Evolutionary conservation across 2,329 filamentous ascomycete species (phyloP).

Genomic region (Penicillium sp.): DNA sequence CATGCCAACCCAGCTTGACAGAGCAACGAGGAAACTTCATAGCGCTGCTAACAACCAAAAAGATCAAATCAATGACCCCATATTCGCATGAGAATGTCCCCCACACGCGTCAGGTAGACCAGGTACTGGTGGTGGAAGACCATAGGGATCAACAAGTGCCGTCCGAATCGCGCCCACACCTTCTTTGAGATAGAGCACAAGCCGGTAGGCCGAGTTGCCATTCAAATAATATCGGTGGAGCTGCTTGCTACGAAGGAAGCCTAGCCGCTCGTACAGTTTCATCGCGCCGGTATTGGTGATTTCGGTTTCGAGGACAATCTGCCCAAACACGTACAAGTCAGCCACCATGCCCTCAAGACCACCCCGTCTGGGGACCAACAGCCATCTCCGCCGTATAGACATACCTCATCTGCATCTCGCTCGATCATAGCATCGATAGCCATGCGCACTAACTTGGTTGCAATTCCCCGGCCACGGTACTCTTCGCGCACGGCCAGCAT

Average conservation of each 20-base stretch:
- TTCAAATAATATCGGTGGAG: constrained; percentile 95
- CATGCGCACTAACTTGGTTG: constrained; percentile 80
- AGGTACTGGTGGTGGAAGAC: constrained; percentile 17
- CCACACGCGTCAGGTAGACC: not conserved
- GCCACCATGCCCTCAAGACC: constrained; percentile 6
- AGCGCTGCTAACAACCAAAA: not conserved
- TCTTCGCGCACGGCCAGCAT: constrained; percentile 90
- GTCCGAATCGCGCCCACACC: constrained; percentile 50
- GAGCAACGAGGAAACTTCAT: not conserved
- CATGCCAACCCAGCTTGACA: constrained; percentile 13
- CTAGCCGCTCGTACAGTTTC: constrained; percentile 87
- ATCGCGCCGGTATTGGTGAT: constrained; percentile 88
- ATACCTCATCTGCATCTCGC: constrained; percentile 77
- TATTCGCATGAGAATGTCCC: constrained; percentile 4
- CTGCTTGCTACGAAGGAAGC: constrained; percentile 88
- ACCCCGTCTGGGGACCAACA: not conserved
- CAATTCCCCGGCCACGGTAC: constrained; percentile 82
- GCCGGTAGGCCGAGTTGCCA: constrained; percentile 87
- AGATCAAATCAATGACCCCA: constrained; percentile 9
- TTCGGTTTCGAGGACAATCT: constrained; percentile 92
- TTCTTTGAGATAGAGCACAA: constrained; percentile 76
- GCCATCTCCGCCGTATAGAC: constrained; percentile 5
- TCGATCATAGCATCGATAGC: constrained; percentile 89
- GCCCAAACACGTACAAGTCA: constrained; percentile 6
- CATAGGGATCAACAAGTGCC: constrained; percentile 35